Evolutionary conservation across 495 filamentous ascomycete species (phyloP), one percentile per base, ranked within the genome.

Genomic region (Aspergillus haitiensis): DNA sequence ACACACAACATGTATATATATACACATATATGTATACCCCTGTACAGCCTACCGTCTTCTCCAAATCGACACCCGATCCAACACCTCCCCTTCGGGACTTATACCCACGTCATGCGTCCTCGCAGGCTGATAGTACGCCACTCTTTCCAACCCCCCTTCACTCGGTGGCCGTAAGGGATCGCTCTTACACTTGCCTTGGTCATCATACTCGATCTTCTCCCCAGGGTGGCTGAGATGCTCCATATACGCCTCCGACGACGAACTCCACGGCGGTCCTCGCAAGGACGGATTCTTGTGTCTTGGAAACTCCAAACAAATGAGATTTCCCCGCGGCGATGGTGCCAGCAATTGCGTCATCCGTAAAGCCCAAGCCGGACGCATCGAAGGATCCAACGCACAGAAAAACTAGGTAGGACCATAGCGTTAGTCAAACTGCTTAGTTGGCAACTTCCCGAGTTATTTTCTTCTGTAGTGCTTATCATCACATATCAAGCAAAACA

Each of bases 331-430:
- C 5, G 58, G 60, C 12, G 70, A 65, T 6, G 75, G 79, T 32
- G 77, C 69, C 33, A 91, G 77, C 12, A 91, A 77, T 46, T 84
- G 68, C 1, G 73, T 68, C 76, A 86, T 83, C 18, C 84, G 74
- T 13, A 74, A 72, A 7, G 86, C 81, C 89, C 88, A 92, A 2
- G 65, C 59, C 1, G 84, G 78, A 10, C 89, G 80, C 42, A 84
- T 67, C 0, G 72, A 67, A 4, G 81, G 83, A 11, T 82, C 79
- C 6, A 92, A 75, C 18, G 88, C 88, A 62, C 78, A 89, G 59
- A 91, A 80, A 69, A 92, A 92, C 88, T 89, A 55, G 18, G 13
- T 16, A 27, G 21, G 21, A 27, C 21, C 21, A 3, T 27, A 34
- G 21, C 35, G n/a, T 11, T 21, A 5, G 46, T 48, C 21, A 48